Evolutionary conservation across 2,329 filamentous ascomycete species (phyloP).

Genomic region (Parastagonospora avenae): DNA sequence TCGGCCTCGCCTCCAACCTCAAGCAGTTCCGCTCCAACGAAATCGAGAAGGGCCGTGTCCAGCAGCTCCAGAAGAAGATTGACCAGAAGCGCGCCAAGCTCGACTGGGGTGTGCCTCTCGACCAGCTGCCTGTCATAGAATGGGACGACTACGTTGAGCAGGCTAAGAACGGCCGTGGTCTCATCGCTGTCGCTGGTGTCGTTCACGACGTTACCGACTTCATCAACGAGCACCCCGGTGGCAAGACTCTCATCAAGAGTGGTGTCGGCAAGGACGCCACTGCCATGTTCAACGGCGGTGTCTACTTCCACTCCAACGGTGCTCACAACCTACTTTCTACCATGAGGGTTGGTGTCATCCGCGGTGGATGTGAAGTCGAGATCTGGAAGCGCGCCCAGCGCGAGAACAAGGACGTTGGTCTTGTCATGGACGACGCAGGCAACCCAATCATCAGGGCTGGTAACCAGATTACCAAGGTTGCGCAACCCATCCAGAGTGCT

Average conservation of each 20-base stretch:
- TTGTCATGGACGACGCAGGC: slow-evolving; percentile 79
- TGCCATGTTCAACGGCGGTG: slow-evolving; percentile 52
- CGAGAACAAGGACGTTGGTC: slow-evolving; percentile 72
- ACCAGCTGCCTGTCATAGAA: slow-evolving; percentile 51
- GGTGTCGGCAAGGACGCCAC: slow-evolving; percentile 52
- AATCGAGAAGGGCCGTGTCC: slow-evolving; percentile 52
- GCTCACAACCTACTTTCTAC: slow-evolving; percentile 52
- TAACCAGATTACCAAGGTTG: slow-evolving; percentile 81
- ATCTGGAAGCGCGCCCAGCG: slow-evolving; percentile 52
- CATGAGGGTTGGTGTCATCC: slow-evolving; percentile 51
- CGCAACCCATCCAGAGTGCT: slow-evolving; percentile 78
- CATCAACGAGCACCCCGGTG: slow-evolving; percentile 51
- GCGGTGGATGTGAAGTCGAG: slow-evolving; percentile 51
- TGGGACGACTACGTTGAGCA: slow-evolving; percentile 53
- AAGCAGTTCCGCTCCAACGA: slow-evolving; percentile 53
- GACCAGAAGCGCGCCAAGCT: slow-evolving; percentile 51
- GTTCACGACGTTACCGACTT: slow-evolving; percentile 51
- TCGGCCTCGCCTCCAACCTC: slow-evolving; percentile 50
- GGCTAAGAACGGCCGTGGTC: slow-evolving; percentile 48
- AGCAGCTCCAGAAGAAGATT: slow-evolving; percentile 53
- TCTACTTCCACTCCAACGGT: slow-evolving; percentile 50
- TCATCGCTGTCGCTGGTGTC: slow-evolving; percentile 50
- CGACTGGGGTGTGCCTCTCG: slow-evolving; percentile 51
- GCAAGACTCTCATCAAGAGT: slow-evolving; percentile 49
- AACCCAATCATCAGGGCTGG: slow-evolving; percentile 86